These are phyloP conservation scores for Plasmodium chabaudi DNA, from an alignment of 169 alveolate species.

Conservation along the genomic window DNA sequence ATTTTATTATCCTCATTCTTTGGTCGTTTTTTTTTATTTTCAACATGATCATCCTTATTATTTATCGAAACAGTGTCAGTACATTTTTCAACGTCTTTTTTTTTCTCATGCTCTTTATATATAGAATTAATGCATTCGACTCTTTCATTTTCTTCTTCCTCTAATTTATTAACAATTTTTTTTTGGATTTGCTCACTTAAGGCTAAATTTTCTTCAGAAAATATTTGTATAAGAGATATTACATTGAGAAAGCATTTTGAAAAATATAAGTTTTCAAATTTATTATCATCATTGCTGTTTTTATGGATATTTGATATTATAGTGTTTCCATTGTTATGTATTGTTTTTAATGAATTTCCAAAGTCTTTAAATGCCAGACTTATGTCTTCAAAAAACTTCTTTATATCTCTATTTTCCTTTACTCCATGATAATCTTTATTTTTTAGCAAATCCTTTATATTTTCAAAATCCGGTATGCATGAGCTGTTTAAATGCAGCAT, in stretches of 20 bases:
- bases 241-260: slow-evolving; percentile 51
- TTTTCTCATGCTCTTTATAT: slow-evolving; percentile 11
- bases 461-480: slow-evolving; percentile 43
- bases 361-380: slow-evolving; percentile 36
- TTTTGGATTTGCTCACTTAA: slow-evolving; percentile 42
- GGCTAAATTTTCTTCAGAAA: slow-evolving; percentile 39
- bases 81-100: neutral
- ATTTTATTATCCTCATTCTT: neutral
- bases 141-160: slow-evolving; percentile 61
- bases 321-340: slow-evolving; percentile 32
- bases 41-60: neutral
- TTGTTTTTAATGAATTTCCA: slow-evolving; percentile 53
- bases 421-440: slow-evolving; percentile 61
- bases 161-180: slow-evolving; percentile 35
- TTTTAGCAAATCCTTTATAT: slow-evolving; percentile 40
- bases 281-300: slow-evolving; percentile 15
- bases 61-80: neutral
- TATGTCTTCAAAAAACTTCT: slow-evolving; percentile 29
- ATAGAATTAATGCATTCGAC: slow-evolving; percentile 20
- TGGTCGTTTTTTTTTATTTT: neutral
- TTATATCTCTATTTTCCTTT: slow-evolving; percentile 58
- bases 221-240: slow-evolving; percentile 25
- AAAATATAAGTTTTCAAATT: slow-evolving; percentile 19
- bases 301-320: slow-evolving; percentile 20
- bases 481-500: slow-evolving; percentile 71